Percentiles rank a stretch among this genome's conserved stretches.
phyloP scores from a whole-genome alignment of 2,329 filamentous ascomycete species.

The Hymenoscyphus occultus region DNA sequence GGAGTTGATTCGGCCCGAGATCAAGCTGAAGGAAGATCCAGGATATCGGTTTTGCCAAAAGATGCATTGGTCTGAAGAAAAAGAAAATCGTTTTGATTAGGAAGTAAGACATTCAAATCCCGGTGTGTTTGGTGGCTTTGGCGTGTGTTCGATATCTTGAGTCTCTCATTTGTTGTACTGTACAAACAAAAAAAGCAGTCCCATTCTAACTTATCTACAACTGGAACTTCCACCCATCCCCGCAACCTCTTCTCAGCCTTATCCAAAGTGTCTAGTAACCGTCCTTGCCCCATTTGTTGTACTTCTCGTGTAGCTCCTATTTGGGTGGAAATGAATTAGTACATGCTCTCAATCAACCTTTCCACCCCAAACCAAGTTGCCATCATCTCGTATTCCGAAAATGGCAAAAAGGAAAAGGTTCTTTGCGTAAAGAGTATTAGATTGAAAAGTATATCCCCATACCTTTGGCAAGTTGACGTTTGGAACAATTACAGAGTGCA shows the following conservation, averaged over 20 bases:
- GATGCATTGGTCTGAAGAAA: too few relatives aligned
- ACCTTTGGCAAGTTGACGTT: conserved; percentile 91
- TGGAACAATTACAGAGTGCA: conserved; percentile 93
- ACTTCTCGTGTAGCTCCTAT: conserved; percentile 88
- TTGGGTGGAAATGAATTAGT: conserved; percentile 16
- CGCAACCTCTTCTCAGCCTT: conserved; percentile 39
- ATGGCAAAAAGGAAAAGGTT: not conserved
- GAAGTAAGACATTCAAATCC: not conserved
- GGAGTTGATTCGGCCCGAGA: too few relatives aligned
- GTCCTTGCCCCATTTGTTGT: conserved; percentile 99
- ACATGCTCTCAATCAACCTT: not conserved
- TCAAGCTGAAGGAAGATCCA: too few relatives aligned
- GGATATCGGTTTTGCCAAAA: too few relatives aligned
- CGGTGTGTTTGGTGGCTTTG: not conserved
- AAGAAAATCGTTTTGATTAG: not conserved
- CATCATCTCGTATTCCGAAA: not conserved
- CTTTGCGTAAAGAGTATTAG: not conserved
- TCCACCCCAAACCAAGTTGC: not conserved
- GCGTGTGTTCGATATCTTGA: not conserved
- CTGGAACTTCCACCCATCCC: conserved; percentile 20
- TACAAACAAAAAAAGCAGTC: conserved; percentile 9
- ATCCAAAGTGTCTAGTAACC: conserved; percentile 50
- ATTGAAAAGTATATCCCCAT: conserved; percentile 33
- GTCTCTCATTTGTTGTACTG: not conserved
- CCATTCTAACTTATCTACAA: conserved; percentile 31